Evolutionary conservation across 257 asterid genomes (phyloP).

Genomic region (Lavandula angustifolia): DNA sequence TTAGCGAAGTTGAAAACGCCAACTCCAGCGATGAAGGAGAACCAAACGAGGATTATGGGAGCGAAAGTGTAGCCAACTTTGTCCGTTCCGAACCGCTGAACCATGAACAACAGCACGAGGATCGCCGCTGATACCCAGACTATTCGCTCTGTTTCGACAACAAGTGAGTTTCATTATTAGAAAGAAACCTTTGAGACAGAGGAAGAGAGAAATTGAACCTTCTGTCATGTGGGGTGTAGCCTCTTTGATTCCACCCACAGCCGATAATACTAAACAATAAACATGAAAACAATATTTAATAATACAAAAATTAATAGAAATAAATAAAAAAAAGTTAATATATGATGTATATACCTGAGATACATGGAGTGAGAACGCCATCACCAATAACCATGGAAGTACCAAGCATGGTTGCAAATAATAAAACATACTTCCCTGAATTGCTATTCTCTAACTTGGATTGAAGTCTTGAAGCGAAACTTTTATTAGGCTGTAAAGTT

Average conservation of each 20-base stretch:
- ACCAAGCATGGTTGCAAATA: slow-evolving; percentile 64
- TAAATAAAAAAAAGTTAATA: too few relatives aligned
- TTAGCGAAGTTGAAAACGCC: slow-evolving; percentile 63
- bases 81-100: slow-evolving; percentile 64
- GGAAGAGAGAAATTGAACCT: slow-evolving; percentile 9
- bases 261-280: slow-evolving; percentile 51
- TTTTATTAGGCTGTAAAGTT: slow-evolving; percentile 34
- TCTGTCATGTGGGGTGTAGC: slow-evolving; percentile 44
- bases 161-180: slow-evolving; percentile 43
- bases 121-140: slow-evolving; percentile 53
- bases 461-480: slow-evolving; percentile 43
- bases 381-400: slow-evolving; percentile 93
- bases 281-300: slow-evolving; percentile 27
- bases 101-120: slow-evolving; percentile 41
- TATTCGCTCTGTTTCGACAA: slow-evolving; percentile 35
- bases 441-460: slow-evolving; percentile 45
- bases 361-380: slow-evolving; percentile 76
- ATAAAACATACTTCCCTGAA: slow-evolving; percentile 36
- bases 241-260: slow-evolving; percentile 57
- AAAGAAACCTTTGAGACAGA: too few relatives aligned
- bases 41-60: slow-evolving; percentile 58
- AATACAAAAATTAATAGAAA: too few relatives aligned
- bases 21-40: slow-evolving; percentile 40
- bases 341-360: slow-evolving; percentile 61
- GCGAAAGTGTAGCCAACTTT: slow-evolving; percentile 70